Base-by-base conservation (phyloP, 2,329 filamentous ascomycete genomes). In the Pezicula neosporulosa region DNA sequence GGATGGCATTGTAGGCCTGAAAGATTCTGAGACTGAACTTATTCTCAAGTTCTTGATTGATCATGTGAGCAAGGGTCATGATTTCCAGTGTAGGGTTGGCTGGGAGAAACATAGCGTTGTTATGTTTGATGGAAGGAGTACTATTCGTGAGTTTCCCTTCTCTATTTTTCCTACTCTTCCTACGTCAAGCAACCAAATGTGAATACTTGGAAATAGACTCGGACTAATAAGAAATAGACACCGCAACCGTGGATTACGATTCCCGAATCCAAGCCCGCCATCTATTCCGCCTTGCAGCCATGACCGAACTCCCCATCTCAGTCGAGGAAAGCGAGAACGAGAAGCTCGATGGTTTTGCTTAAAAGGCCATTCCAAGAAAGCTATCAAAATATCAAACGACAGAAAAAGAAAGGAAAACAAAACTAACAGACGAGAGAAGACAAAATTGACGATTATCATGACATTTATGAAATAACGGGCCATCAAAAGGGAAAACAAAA, bases 21-120 rank as follows among this genome's bases (percentile, higher is more conserved):
- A 89, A 59, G 80, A 79, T 53, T 80, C 75, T 0, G 86, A 89
- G 67, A 87, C 84, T 47, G 85, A 89, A 53, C 61, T 81, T 0
- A 81, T 89, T 4, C 70, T 88, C 3, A 76, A 77, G 35, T 88
- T 88, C 50, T 65, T 89, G 45, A 86, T 75, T 56, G 78, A 87
- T 61, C 83, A 88, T 1, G 87, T 83, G 59, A 83, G 87, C 67
- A 76, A 76, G 59, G 62, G 86, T 51, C 75, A 85, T 15, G 86
- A 90, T 59, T 88, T 89, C 51, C 85, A 90, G 66, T 76, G 87
- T 5, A 77, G 86, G 1, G 88, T 88, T 66, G 79, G 77, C 58
- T 89, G 86, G 86, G 70, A 72, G 58, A 75, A 75, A 6, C 68
- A 70, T 52, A 76, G 74, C 2, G 72, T 79, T 47, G 76, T 78